A percentile compares a stretch with the other conserved stretches of the same genome.
Evolutionary conservation across 1,139 yeast species (phyloP).

Genomic region (Pichia sp.): DNA sequence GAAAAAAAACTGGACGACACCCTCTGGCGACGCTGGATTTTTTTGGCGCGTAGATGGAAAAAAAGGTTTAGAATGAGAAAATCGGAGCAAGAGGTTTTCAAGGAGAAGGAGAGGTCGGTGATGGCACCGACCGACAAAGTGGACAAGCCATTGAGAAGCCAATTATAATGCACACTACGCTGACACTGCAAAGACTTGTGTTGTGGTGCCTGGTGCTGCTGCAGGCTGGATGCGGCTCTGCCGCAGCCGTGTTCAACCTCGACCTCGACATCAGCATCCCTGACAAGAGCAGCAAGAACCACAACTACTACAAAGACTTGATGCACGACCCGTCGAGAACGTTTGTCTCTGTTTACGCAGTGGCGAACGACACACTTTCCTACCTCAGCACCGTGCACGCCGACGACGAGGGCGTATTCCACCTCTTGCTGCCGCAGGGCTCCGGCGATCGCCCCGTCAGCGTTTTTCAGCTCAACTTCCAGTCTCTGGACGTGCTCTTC

Average conservation of each 20-base stretch:
- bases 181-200: background rate
- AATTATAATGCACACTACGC: background rate
- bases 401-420: background rate
- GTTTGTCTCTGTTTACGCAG: constrained; percentile 1
- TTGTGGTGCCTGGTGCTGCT: background rate
- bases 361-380: background rate
- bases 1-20: background rate
- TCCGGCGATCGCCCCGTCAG: background rate
- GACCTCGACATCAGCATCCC: background rate
- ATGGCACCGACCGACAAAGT: background rate
- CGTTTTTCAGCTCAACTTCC: constrained; percentile 1
- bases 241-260: background rate
- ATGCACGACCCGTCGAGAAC: constrained; percentile 21
- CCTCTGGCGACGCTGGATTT: background rate
- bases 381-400: background rate
- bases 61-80: background rate
- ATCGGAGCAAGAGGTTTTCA: background rate
- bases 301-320: background rate
- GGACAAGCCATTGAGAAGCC: background rate
- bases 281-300: background rate
- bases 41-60: background rate
- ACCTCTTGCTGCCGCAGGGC: background rate
- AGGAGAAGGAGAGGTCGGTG: background rate
- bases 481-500: constrained; percentile 13
- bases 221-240: background rate